Percentiles rank a stretch among this genome's conserved stretches.
Conservation (phyloP, 108 stramenopile species). For the Skeletonema costatum region DNA sequence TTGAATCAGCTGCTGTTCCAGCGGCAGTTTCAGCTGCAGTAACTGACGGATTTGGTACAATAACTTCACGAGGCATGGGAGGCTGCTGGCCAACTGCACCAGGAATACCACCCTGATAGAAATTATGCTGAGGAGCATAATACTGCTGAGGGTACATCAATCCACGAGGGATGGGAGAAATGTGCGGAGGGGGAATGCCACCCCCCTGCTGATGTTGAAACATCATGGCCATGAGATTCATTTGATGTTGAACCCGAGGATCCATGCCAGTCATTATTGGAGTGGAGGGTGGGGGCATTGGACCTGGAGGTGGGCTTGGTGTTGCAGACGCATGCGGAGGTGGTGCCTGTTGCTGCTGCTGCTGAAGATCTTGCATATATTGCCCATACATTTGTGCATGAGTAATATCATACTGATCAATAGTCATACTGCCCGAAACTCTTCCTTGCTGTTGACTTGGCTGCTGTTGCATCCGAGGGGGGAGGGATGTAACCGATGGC, state of each 20-base stretch:
- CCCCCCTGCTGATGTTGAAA: not conserved
- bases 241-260: not conserved
- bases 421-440: not conserved
- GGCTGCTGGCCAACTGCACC: not conserved
- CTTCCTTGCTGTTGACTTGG: not conserved
- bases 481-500: not conserved
- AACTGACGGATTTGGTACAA: not conserved
- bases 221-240: slow-evolving; percentile 6
- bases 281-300: not conserved
- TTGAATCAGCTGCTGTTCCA: not conserved
- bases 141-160: slow-evolving; percentile 6
- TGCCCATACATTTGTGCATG: slow-evolving; percentile 21
- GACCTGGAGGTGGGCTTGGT: not conserved
- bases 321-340: not conserved
- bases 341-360: not conserved
- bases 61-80: not conserved
- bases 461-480: not conserved
- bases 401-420: slow-evolving; percentile 34
- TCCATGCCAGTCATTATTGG: not conserved
- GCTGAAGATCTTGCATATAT: not conserved
- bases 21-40: not conserved
- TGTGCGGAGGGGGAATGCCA: not conserved
- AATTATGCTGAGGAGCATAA: not conserved
- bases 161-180: not conserved
- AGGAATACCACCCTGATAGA: not conserved